Conservation (phyloP, 345 rosid genomes). For the Citrus sinensis region DNA sequence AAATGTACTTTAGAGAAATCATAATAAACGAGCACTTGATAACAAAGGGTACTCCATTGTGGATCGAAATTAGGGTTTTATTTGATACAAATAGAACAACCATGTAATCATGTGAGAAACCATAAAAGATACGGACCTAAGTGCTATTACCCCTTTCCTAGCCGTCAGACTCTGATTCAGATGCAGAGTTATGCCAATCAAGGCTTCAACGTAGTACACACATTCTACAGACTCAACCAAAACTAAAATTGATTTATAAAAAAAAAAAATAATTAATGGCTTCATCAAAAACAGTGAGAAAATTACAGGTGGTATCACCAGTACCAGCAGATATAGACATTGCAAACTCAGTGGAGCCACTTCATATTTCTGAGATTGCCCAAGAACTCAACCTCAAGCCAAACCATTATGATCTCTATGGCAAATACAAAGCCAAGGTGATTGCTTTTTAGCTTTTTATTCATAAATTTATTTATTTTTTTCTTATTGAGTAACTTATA, state of each 20-base stretch:
- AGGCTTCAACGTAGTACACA: not conserved
- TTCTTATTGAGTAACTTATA: not conserved
- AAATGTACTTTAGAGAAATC: no score
- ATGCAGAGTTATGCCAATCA: not conserved
- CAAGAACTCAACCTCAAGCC: conserved; percentile 61
- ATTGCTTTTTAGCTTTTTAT: not conserved
- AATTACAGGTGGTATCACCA: conserved; percentile 73
- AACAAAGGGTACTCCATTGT: no score
- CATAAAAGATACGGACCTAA: not conserved
- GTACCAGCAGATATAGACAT: conserved; percentile 95
- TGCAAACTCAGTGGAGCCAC: conserved; percentile 85
- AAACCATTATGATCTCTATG: conserved; percentile 85
- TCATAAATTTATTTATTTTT: not conserved
- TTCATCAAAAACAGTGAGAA: conserved; percentile 48
- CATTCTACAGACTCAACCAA: not conserved
- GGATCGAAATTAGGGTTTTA: no score
- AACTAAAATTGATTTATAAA: not conserved
- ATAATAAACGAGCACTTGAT: no score
- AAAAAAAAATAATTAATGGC: conserved; percentile 28
- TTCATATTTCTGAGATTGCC: conserved; percentile 87
- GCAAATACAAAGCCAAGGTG: conserved; percentile 97
- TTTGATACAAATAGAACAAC: not conserved
- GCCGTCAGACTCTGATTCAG: not conserved
- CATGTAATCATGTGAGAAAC: not conserved
- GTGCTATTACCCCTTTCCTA: not conserved